Conservation (phyloP, 169 alveolate species). For the Condylostoma magnum region DNA sequence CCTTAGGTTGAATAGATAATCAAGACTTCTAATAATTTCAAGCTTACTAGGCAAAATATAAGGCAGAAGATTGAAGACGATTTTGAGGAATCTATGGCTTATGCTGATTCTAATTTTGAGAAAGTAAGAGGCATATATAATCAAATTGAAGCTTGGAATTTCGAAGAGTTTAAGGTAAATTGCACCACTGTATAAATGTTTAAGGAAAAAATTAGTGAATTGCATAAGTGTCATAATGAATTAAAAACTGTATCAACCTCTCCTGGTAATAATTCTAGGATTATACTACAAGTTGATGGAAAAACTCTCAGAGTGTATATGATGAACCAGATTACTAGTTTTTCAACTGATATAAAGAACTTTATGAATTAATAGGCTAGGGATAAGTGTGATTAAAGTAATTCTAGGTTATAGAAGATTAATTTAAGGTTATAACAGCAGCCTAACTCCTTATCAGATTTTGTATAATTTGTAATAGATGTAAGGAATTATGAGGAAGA, state of each 20-base stretch:
- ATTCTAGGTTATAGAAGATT: conserved; percentile 23
- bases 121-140: conserved; percentile 62
- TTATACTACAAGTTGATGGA: conserved; percentile 59
- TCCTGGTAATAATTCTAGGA: conserved; percentile 30
- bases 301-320: conserved; percentile 53
- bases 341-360: conserved; percentile 60
- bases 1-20: not conserved
- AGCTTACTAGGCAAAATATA: conserved; percentile 3
- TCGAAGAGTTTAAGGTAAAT: conserved; percentile 50
- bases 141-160: conserved; percentile 43
- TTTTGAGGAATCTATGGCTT: conserved; percentile 44
- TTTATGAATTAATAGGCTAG: conserved; percentile 55
- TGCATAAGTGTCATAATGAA: conserved; percentile 31
- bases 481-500: conserved; percentile 34
- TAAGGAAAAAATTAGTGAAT: conserved; percentile 33
- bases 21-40: not conserved
- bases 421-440: conserved; percentile 28
- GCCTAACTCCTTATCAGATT: conserved; percentile 45
- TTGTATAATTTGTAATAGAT: conserved; percentile 52
- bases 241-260: conserved; percentile 5
- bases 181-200: conserved; percentile 40
- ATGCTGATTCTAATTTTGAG: conserved; percentile 47
- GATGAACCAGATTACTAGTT: conserved; percentile 41
- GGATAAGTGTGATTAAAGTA: conserved; percentile 40
- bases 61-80: conserved; percentile 43